Conservation (phyloP, 495 filamentous ascomycete genomes). For the Xylaria scruposa region DNA sequence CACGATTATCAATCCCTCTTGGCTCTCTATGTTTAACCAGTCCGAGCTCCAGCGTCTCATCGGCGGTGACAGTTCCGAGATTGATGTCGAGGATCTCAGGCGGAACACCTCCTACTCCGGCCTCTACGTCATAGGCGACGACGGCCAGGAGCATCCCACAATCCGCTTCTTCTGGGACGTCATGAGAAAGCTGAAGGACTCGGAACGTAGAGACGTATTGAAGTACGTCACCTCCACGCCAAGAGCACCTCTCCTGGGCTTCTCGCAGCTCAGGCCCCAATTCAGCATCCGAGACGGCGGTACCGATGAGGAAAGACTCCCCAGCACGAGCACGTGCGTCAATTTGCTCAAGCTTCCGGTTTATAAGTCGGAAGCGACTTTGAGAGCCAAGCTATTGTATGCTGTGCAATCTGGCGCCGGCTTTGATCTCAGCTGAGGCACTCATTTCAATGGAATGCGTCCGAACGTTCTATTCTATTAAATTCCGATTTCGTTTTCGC, state of each 20-base stretch:
- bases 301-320: slow-evolving; percentile 76
- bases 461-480: background rate
- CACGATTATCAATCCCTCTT: slow-evolving; percentile 86
- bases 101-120: slow-evolving; percentile 87
- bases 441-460: background rate
- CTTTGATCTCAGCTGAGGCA: slow-evolving; percentile 81
- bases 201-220: slow-evolving; percentile 81
- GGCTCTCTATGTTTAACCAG: slow-evolving; percentile 99
- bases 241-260: slow-evolving; percentile 89
- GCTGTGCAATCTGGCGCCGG: slow-evolving; percentile 91
- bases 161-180: slow-evolving; percentile 92
- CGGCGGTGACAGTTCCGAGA: slow-evolving; percentile 81
- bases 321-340: slow-evolving; percentile 96
- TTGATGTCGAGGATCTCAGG: slow-evolving; percentile 88
- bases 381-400: slow-evolving; percentile 85
- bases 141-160: slow-evolving; percentile 82
- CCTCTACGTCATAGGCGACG: slow-evolving; percentile 85
- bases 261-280: slow-evolving; percentile 79
- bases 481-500: background rate
- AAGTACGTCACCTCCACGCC: slow-evolving; percentile 97
- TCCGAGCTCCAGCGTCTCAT: slow-evolving; percentile 90
- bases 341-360: slow-evolving; percentile 93
- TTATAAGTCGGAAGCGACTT: slow-evolving; percentile 65
- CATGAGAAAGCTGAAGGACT: slow-evolving; percentile 74
- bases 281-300: slow-evolving; percentile 93